Evolutionary conservation across 768 basidiomycete genomes (phyloP), one percentile per base, ranked within the genome.

Genomic region (Guyanaporus albipodus): DNA sequence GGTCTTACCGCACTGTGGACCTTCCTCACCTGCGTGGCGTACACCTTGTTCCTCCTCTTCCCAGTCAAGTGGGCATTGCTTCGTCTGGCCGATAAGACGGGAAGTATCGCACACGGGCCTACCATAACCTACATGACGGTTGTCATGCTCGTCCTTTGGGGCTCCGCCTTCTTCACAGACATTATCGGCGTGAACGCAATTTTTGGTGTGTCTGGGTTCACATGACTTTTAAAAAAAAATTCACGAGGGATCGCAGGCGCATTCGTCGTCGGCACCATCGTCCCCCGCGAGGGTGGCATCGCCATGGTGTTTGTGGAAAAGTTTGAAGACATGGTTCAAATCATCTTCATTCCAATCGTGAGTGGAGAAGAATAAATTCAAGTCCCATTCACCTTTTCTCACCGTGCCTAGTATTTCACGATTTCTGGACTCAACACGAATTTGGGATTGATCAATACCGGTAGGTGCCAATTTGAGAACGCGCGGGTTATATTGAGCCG

Each of bases 181-280:
- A 74, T 92, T 50, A 91, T 97, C 56, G 95, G 92, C n/a, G 89
- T 91, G 8, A 87, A 91, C 60, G 85, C 91, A 17, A 91, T 95
- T 50, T 95, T 95, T 59, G 92, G 92, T 78, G 42, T 22, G 69
- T 56, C 4, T 48, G 42, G 7, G 4, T 43, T n/a, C n/a, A n/a
- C n/a, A n/a, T n/a, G n/a, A n/a, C n/a, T n/a, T n/a, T n/a, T n/a
- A n/a, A n/a, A n/a, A n/a, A n/a, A n/a, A n/a, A n/a, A n/a, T n/a
- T n/a, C n/a, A n/a, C n/a, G n/a, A n/a, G n/a, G n/a, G n/a, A n/a
- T 18, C 23, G 12, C 49, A 85, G 83, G 83, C 45, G 91, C 89
- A 0, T 97, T 97, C 70, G 59, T 95, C 17, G 81, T 80, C 1
- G 94, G 87, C 2, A 60, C 85, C 32, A 80, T 88, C 53, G 83